These are phyloP conservation scores for Trypanosoma cruzi DNA, from an alignment of 208 protist species.

Conservation along the genomic window DNA sequence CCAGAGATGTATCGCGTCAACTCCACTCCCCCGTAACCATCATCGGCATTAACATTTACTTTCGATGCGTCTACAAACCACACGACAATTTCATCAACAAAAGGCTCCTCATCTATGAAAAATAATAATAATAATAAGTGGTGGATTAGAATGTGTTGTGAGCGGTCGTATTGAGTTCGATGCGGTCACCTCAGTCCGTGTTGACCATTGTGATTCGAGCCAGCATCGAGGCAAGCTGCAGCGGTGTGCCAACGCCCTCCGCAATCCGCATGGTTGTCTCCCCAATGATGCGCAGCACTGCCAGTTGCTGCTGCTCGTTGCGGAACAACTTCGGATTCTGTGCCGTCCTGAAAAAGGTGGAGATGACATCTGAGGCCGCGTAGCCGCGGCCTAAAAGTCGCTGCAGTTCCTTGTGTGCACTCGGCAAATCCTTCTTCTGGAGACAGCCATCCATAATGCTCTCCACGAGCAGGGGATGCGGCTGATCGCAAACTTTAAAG, in stretches of 20 bases:
- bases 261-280: constrained; percentile 89
- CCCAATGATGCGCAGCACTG: constrained; percentile 77
- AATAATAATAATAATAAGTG: too few relatives aligned
- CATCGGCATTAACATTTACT: too few relatives aligned
- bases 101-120: too few relatives aligned
- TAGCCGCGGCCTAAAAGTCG: constrained; percentile 93
- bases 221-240: constrained; percentile 89
- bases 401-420: constrained; percentile 82
- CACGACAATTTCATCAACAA: too few relatives aligned
- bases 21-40: too few relatives aligned
- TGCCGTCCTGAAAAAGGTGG: constrained; percentile 94
- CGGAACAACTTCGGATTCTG: constrained; percentile 62
- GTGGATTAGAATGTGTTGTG: too few relatives aligned
- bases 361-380: constrained; percentile 96
- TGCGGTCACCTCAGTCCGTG: neutral
- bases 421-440: constrained; percentile 69
- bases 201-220: constrained; percentile 54
- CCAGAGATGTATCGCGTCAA: too few relatives aligned
- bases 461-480: constrained; percentile 96
- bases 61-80: too few relatives aligned
- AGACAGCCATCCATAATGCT: constrained; percentile 90
- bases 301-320: constrained; percentile 78
- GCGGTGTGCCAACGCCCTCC: constrained; percentile 78
- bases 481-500: constrained; percentile 99
- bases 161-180: too few relatives aligned